Base-by-base conservation (phyloP, 1,284 basidiomycete species). In the Ganoderma meredithae region DNA sequence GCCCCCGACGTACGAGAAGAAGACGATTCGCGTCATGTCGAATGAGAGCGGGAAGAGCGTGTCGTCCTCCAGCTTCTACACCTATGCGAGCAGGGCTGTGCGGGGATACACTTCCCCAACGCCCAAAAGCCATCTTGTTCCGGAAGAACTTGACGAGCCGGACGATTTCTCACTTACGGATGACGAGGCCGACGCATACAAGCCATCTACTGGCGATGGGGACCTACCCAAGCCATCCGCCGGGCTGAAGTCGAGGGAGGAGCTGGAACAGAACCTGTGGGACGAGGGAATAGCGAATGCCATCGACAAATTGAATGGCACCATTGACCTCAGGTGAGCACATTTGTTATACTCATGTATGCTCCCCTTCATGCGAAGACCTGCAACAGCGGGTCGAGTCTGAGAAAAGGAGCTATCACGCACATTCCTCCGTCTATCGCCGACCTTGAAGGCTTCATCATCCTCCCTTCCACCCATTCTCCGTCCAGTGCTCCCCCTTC, bases 401-500 rank as follows among this genome's bases (percentile, higher is more conserved):
- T 73, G 0, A 49, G 39, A 12, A 60, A 81, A 49, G 72, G 77
- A 36, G 66, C 72, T 4, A 75, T 86, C 15, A 81, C 82, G 0
- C 76, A 74, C 63, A 85, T 87, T 0, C 83, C 85, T 1, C 71
- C 79, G 1, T 79, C 78, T 1, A 81, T 87, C 12, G 65, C 74
- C 0, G 85, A 86, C 55, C 77, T 86, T 12, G 77, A 76, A 27
- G 78, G 79, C 7, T 80, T 85, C 39, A 81, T 82, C 17, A 78
- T 82, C 5, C 76, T 84, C 5, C 74, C 79, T 2, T 68, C 74
- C 31, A 72, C 68, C 55, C 44, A 65, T 12, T 65, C 63, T 7
- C 39, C 67, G 1, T 62, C 66, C 17, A 69, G 49, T 25, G 66
- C 78, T 25, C 56, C 63, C 12, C 52, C 69, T 13, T 69, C 72